These are phyloP conservation scores for Russula sp. DNA, from an alignment of 768 basidiomycete species.

Conservation along the genomic window DNA sequence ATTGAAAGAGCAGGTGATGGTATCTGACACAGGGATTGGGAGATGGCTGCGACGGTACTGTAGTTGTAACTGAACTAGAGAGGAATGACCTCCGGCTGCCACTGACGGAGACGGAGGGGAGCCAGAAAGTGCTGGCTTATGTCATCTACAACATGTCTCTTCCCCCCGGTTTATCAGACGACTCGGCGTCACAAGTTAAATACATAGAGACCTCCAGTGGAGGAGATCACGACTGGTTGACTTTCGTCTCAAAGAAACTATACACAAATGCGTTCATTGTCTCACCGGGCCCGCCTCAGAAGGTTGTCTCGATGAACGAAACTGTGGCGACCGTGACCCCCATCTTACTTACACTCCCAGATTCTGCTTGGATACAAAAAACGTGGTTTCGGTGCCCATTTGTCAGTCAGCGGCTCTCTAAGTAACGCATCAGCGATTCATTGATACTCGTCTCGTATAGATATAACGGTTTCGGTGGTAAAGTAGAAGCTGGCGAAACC, in stretches of 20 bases:
- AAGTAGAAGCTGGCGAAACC: conserved; percentile 72
- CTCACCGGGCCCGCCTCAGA: conserved; percentile 32
- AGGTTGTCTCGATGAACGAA: background rate
- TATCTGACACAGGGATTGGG: background rate
- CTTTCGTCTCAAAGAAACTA: conserved; percentile 36
- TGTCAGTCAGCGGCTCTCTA: conserved; percentile 34
- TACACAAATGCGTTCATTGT: conserved; percentile 73
- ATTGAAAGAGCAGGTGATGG: background rate
- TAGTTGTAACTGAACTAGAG: background rate
- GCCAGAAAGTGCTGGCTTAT: background rate
- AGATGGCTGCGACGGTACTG: background rate
- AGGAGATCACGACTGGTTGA: conserved; percentile 47
- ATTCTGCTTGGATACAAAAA: conserved; percentile 75
- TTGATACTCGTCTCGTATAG: conserved; percentile 34
- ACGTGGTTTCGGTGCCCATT: conserved; percentile 62
- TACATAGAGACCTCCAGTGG: conserved; percentile 32
- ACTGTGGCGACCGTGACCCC: conserved; percentile 19
- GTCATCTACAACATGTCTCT: conserved; percentile 8
- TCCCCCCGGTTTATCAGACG: conserved; percentile 13
- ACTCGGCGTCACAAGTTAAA: background rate
- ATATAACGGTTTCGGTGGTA: conserved; percentile 88
- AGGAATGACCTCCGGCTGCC: background rate
- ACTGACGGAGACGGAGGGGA: background rate
- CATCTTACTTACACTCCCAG: conserved; percentile 31
- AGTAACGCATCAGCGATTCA: background rate